Base-by-base conservation (phyloP, 2,329 filamentous ascomycete species). In the Intubia oerlemansii region DNA sequence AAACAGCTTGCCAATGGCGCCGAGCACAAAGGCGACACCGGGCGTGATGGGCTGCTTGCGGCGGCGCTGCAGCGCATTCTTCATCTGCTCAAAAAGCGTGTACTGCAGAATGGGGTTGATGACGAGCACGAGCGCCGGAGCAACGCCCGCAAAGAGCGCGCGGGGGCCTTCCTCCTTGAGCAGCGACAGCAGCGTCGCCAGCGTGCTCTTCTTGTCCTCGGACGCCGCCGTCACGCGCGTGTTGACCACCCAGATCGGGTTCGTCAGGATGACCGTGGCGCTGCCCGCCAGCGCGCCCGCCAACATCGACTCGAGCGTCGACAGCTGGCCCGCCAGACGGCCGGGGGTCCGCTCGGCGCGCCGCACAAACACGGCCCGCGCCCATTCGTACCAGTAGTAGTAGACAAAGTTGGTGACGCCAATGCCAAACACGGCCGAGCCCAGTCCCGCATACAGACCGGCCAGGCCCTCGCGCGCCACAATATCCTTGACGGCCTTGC, bases 371-470 rank as follows among this genome's bases (percentile, higher is more conserved):
- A 76, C 76, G 28, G 75, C 64, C 34, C 84, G 73, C 37, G 82
- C 88, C 79, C 81, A 98, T 57, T 98, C 88, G 54, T 95, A 98
- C 85, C 80, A 98, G 62, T 95, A 98, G 58, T 98, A 98, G 63
- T 98, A 98, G 27, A 98, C 85, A 49, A 98, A 98, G 60, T 98
- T 98, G 43, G 88, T 98, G 41, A 98, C 74, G 51, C 78, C 88
- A 58, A 98, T 95, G 49, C 88, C 88, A 51, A 98, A 93, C 25
- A 98, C 62, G 29, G 88, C 88, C 36, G 79, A 90, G 51, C 91
- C 81, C 34, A 98, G 68, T 24, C 88, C 88, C 6, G 88, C 73
- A 49, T 95, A 98, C 20, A 98, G 69, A 18, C 88, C 88, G 3
- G 67, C 58, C 32, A 93, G 57, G 42, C 88, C 88, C 54, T 98